Base-by-base conservation (phyloP, 495 filamentous ascomycete species). In the Eremomyces bilateralis region DNA sequence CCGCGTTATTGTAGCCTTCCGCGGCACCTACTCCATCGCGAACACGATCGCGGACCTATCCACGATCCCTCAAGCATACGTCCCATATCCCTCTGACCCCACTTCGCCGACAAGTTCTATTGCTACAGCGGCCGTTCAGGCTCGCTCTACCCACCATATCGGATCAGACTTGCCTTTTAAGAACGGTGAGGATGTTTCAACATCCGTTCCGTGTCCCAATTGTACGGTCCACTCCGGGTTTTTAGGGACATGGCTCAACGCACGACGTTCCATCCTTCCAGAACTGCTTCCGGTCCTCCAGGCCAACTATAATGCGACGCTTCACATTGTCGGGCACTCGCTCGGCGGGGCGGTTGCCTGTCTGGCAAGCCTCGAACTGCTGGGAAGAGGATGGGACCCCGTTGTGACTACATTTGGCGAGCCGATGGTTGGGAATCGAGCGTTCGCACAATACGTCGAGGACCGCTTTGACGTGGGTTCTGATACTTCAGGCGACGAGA, bases 171-270 rank as follows among this genome's bases (percentile, higher is more conserved):
- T n/a, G n/a, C n/a, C n/a, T n/a, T n/a, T n/a, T n/a, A n/a, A n/a
- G n/a, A 22, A 35, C 1, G 33, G 24, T 20, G 20, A 35, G 1
- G 19, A 27, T 27, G n/a, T 11, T 18, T 20, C 28, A 13, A 3
- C 35, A 30, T 16, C 33, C 0, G 34, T 29, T 20, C 56, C 58
- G 38, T 97, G 88, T 49, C 50, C 54, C 1, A 76, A 85, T 45
- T 97, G 88, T 54, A 88, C 75, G 12, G 90, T 95, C 11, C 88
- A 97, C 50, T 69, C 71, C 18, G 88, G 88, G 12, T 97, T 97
- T 55, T 66, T 82, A 50, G 58, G 62, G 16, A 80, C 80, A 4
- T 97, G 85, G 85, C 52, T 61, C 21, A 68, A 71, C 42, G 76
- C 82, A 0, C 69, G 77, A 31, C 48, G 60, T 10, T 51, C 57